Base-by-base conservation (phyloP, 208 protist genomes). In the Trypanosoma lewisi region DNA sequence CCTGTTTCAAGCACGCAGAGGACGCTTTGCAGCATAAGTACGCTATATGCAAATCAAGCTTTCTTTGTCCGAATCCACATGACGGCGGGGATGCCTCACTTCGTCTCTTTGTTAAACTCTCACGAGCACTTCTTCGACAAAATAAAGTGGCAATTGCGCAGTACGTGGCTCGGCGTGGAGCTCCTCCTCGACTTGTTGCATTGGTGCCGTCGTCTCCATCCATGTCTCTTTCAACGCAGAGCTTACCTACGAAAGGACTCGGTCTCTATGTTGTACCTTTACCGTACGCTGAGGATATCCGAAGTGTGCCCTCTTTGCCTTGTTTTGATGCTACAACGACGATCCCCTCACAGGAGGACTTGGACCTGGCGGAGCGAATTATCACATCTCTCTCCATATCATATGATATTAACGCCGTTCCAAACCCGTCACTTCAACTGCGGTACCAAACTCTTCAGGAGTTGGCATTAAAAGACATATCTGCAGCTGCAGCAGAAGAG, bases 231-330 rank as follows among this genome's bases (percentile, higher is more conserved):
- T 51, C 34, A 51, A 25, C 23, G 12, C 17, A 49, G 51, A 25
- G 49, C 49, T 45, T 54, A 62, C 78, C 82, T 6, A 73, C 67
- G 28, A 62, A 89, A 42, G 85, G 86, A 34, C 44, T 89, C 50
- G 91, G 91, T n/a, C 63, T 96, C 11, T 87, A 93, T 55, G 60
- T 94, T 33, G 70, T 96, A 19, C 82, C 82, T 19, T 63, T 96
- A 12, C 87, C 91, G 12, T 96, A 85, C 62, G 88, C 87, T 2
- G 87, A 95, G 21, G 91, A 93, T 42, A 52, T 95, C 14, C 77
- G 88, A 34, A 27, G 34, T 1, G 36, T 91, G 19, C 77, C 80
- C 1, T 27, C 67, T 1, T 49, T 77, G 41, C n/a, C 54, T 37
- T 56, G 55, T 14, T 64, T 69, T 36, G 39, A 21, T 25, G 33